phyloP scores from a whole-genome alignment of 805 yeast genomes.

The Lachancea sp. region DNA sequence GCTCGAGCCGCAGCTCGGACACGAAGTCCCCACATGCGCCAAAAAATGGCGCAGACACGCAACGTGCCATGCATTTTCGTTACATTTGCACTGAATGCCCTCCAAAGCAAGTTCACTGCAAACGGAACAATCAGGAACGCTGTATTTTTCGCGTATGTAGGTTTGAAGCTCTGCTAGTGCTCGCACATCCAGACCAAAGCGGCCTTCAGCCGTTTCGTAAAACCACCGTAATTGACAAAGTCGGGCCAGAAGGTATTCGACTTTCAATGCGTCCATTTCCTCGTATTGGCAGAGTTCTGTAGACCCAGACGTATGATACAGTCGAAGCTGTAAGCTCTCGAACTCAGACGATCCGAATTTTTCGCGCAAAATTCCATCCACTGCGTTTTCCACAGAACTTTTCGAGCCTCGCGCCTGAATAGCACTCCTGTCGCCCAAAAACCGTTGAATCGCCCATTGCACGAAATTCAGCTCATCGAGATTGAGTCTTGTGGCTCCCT shows the following conservation, averaged over 20 bases:
- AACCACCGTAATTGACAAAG: conserved; percentile 28
- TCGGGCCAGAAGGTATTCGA: conserved; percentile 15
- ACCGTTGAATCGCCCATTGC: conserved; percentile 23
- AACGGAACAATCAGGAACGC: conserved; percentile 16
- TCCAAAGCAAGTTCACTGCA: conserved; percentile 21
- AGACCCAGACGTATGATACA: conserved; percentile 19
- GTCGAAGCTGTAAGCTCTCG: conserved; percentile 1
- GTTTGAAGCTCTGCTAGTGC: conserved; percentile 25
- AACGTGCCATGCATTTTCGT: conserved; percentile 22
- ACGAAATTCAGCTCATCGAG: conserved; percentile 25
- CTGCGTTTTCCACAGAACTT: conserved; percentile 10
- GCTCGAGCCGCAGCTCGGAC: conserved; percentile 13
- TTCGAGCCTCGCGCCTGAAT: background rate
- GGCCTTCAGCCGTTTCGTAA: conserved; percentile 19
- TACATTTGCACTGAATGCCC: conserved; percentile 23
- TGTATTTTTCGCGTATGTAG: conserved; percentile 14
- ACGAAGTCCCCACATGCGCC: conserved; percentile 21
- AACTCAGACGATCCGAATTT: conserved; percentile 5
- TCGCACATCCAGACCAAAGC: conserved; percentile 23
- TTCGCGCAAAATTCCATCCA: conserved; percentile 13
- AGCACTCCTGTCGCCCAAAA: conserved; percentile 3
- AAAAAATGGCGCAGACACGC: conserved; percentile 29
- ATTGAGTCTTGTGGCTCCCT: conserved; percentile 25
- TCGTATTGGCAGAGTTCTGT: conserved; percentile 16
- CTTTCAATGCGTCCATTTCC: conserved; percentile 17